These are phyloP conservation scores for Penicillium sp. DNA, from an alignment of 2,329 filamentous ascomycete genomes.

Conservation along the genomic window DNA sequence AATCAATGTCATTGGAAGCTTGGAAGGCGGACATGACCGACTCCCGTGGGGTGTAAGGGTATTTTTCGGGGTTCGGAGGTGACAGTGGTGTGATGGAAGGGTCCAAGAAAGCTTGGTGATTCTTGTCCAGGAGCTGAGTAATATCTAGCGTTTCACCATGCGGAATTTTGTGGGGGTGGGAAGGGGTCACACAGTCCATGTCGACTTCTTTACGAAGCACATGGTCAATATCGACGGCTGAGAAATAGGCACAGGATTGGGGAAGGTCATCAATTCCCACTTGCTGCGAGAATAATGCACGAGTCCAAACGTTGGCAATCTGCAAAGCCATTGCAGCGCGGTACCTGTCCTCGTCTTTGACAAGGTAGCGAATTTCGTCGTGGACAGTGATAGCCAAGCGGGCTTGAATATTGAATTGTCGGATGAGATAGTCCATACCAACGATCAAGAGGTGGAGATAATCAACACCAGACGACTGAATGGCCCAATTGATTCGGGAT, in stretches of 20 bases:
- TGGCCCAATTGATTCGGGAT: slow-evolving; percentile 97
- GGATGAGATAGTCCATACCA: slow-evolving; percentile 87
- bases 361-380: slow-evolving; percentile 94
- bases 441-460: slow-evolving; percentile 93
- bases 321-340: slow-evolving; percentile 88
- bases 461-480: slow-evolving; percentile 94
- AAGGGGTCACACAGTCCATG: slow-evolving; percentile 94
- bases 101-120: slow-evolving; percentile 66
- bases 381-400: slow-evolving; percentile 92
- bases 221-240: slow-evolving; percentile 89
- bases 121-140: slow-evolving; percentile 69
- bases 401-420: slow-evolving; percentile 79
- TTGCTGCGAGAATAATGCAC: slow-evolving; percentile 96
- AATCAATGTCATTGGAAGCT: slow-evolving; percentile 55
- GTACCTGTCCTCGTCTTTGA: slow-evolving; percentile 81
- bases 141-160: slow-evolving; percentile 89
- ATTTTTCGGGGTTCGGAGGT: slow-evolving; percentile 60
- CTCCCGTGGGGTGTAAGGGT: slow-evolving; percentile 66
- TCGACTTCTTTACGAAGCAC: slow-evolving; percentile 97
- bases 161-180: slow-evolving; percentile 72
- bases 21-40: slow-evolving; percentile 77
- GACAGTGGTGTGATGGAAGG: slow-evolving; percentile 57
- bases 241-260: slow-evolving; percentile 93
- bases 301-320: slow-evolving; percentile 91
- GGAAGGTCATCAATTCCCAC: slow-evolving; percentile 94